phyloP scores from a whole-genome alignment of 208 protist genomes.

The Trypanosoma melophagium region DNA sequence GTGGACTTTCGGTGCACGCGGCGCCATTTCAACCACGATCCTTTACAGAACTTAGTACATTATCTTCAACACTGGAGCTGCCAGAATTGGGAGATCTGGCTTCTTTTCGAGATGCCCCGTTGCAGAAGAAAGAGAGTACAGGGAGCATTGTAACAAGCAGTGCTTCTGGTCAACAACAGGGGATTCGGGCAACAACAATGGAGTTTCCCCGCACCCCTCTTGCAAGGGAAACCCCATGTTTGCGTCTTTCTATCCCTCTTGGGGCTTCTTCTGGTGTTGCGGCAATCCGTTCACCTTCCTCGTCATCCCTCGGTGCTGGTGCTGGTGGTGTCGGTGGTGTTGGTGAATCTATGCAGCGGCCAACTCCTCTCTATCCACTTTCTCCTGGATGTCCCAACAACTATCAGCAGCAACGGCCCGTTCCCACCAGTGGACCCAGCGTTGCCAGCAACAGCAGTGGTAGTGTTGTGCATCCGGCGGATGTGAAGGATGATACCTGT shows the following conservation, averaged over 20 bases:
- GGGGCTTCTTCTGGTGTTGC: neutral
- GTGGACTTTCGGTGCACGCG: slow-evolving; percentile 27
- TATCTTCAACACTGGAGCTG: neutral
- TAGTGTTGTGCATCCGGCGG: neutral
- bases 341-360: neutral
- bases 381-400: neutral
- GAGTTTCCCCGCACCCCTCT: slow-evolving; percentile 20
- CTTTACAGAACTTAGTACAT: neutral
- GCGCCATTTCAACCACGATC: slow-evolving; percentile 27
- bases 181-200: neutral
- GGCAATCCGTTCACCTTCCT: neutral
- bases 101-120: neutral
- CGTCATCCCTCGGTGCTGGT: neutral
- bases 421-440: neutral
- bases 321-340: too few relatives aligned
- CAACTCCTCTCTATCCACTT: neutral
- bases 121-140: neutral
- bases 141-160: neutral
- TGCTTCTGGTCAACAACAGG: neutral
- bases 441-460: neutral
- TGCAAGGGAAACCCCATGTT: neutral
- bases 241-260: neutral
- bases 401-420: neutral
- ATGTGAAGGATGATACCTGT: neutral
- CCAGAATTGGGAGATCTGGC: neutral